Conservation (phyloP, 2,329 filamentous ascomycete species). For the Cladosporium austrohemisphaericum region DNA sequence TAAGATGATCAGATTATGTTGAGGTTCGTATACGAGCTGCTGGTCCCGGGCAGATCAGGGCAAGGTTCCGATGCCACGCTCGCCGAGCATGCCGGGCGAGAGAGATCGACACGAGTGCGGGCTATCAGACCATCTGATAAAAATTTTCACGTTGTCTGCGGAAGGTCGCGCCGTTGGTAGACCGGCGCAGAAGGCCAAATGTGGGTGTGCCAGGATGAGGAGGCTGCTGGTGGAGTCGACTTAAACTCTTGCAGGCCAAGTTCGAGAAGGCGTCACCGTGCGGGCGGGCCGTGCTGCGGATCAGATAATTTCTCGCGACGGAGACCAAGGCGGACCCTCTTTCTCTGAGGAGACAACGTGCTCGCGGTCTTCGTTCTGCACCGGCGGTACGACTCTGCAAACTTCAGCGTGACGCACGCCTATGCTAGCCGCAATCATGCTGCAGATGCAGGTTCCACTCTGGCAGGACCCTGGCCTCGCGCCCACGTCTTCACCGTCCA, state of each 20-base stretch:
- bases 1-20: conserved; percentile 16
- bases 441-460: conserved; percentile 8
- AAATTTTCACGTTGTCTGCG: background rate
- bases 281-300: conserved; percentile 5
- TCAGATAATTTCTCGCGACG: conserved; percentile 12
- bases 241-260: too few relatives aligned
- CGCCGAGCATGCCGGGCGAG: background rate
- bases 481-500: conserved; percentile 1
- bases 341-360: too few relatives aligned
- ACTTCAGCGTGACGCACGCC: background rate
- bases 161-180: background rate
- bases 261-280: too few relatives aligned
- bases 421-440: conserved; percentile 2
- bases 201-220: background rate
- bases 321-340: too few relatives aligned
- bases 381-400: too few relatives aligned
- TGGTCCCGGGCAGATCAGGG: conserved; percentile 1
- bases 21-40: background rate
- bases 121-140: conserved; percentile 11
- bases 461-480: background rate
- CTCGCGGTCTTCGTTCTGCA: too few relatives aligned
- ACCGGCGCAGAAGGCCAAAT: background rate
- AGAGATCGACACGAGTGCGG: background rate
- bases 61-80: background rate
- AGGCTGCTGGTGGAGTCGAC: conserved; percentile 1